Evolutionary conservation across 306 rosid genomes (phyloP), one percentile per base, ranked within the genome.

Genomic region (Castanospermum australe): DNA sequence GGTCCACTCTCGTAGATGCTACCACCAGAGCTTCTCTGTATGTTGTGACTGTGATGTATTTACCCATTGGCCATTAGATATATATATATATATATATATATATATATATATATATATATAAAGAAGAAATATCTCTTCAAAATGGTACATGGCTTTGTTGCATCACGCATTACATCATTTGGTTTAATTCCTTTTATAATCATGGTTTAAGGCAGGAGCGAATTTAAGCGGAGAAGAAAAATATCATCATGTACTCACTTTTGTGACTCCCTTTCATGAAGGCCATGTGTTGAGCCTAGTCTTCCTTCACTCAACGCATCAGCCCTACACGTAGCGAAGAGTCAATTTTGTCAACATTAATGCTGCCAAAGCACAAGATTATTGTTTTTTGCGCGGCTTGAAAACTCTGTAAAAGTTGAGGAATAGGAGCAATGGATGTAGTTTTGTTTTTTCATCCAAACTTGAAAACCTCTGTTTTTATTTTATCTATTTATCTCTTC

Each of bases 101-200:
- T n/a, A n/a, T 21, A 5, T 10, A 4, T n/a, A 5, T 55, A 21
- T 1, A 25, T 59, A 59, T 22, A 67, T 74, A 84, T 10, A 77
- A 83, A 45, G 10, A 72, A 72, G 4, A 77, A 78, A 78, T 64
- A 83, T 72, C 76, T 78, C 57, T 68, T 55, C 21, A 13, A 51
- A 51, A 79, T 78, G 57, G 66, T 67, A 56, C 56, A 65, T 36
- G 41, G 22, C 44, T 52, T 18, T 8, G 41, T 85, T 85, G 79
- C 89, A 85, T 85, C 89, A 85, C 63, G 84, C 79, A 45, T 85
- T 64, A 75, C 86, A 71, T 85, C 86, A 82, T 82, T 65, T 62
- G 64, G 6, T 77, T 32, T 44, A 15, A 39, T 63, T 30, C 61
- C 75, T 72, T 77, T 77, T 71, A 55, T 36, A 22, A 73, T 42